Percentiles rank a stretch among this genome's conserved stretches.
Evolutionary conservation across 805 yeast species (phyloP).

Genomic region (Metschnikowia vanudenii): DNA sequence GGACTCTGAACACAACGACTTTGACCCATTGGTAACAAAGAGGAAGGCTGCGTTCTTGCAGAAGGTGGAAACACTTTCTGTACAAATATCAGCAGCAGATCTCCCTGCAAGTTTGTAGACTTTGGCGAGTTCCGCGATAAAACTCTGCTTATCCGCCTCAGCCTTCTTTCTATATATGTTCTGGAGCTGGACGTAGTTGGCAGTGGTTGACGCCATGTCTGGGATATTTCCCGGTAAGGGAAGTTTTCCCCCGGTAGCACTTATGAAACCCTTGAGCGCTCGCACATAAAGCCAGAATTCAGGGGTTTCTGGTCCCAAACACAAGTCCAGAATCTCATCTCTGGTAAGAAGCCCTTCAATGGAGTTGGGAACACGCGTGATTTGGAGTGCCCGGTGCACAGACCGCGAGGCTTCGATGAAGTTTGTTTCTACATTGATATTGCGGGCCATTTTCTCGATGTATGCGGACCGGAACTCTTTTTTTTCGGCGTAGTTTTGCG

Average conservation of each 20-base stretch:
- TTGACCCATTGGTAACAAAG: slow-evolving; percentile 48
- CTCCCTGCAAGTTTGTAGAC: slow-evolving; percentile 29
- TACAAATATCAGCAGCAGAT: slow-evolving; percentile 27
- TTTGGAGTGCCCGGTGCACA: slow-evolving; percentile 37
- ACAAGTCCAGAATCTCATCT: slow-evolving; percentile 4
- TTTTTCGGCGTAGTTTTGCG: slow-evolving; percentile 42
- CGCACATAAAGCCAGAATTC: slow-evolving; percentile 62
- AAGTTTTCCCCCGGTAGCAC: slow-evolving; percentile 36
- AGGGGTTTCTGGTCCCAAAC: slow-evolving; percentile 23
- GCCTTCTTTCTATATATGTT: slow-evolving; percentile 58
- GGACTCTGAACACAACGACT: slow-evolving; percentile 7
- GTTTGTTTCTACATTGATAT: slow-evolving; percentile 51
- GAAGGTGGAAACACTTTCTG: slow-evolving; percentile 45
- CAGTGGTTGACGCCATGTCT: slow-evolving; percentile 84
- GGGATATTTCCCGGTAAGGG: slow-evolving; percentile 78
- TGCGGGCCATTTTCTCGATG: slow-evolving; percentile 40
- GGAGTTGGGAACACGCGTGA: slow-evolving; percentile 34
- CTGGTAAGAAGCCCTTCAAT: slow-evolving; percentile 22
- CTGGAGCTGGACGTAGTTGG: slow-evolving; percentile 57
- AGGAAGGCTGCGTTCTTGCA: slow-evolving; percentile 61
- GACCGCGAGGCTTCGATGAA: slow-evolving; percentile 39
- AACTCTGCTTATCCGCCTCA: slow-evolving; percentile 41
- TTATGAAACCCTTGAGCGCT: slow-evolving; percentile 54
- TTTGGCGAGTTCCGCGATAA: slow-evolving; percentile 34
- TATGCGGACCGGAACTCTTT: slow-evolving; percentile 33